phyloP scores from a whole-genome alignment of 2,329 filamentous ascomycete species.

The Colletotrichum spinosum region DNA sequence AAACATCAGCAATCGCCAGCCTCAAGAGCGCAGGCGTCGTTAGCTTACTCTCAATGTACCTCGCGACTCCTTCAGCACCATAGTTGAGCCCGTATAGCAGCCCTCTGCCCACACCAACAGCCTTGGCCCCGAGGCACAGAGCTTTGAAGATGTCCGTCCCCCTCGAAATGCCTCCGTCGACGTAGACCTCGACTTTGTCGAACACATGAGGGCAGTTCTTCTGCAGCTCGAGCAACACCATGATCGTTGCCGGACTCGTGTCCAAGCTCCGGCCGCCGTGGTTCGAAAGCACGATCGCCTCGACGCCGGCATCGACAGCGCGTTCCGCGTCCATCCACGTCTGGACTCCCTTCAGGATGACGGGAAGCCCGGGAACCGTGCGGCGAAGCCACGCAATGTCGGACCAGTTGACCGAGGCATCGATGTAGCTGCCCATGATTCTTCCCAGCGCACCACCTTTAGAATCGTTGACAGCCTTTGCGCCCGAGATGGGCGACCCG shows the following conservation, averaged over 20 bases:
- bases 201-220: conserved; percentile 71
- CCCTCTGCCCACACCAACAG: conserved; percentile 71
- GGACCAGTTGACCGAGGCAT: conserved; percentile 69
- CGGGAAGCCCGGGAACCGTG: conserved; percentile 62
- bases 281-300: conserved; percentile 78
- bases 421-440: conserved; percentile 68
- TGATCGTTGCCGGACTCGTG: conserved; percentile 63
- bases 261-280: conserved; percentile 73
- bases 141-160: conserved; percentile 77
- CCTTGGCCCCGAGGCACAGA: conserved; percentile 72
- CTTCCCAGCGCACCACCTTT: conserved; percentile 67
- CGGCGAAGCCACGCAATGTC: conserved; percentile 75
- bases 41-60: conserved; percentile 62
- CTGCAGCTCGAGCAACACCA: conserved; percentile 73
- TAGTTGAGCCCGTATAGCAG: conserved; percentile 72
- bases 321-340: conserved; percentile 71
- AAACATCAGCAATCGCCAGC: background rate
- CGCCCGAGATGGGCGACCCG: conserved; percentile 61
- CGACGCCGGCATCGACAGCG: conserved; percentile 69
- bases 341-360: conserved; percentile 80
- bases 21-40: background rate
- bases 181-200: conserved; percentile 68
- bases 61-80: conserved; percentile 67
- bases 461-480: conserved; percentile 60
- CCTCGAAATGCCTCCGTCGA: conserved; percentile 74